These are phyloP conservation scores for Fraxinus albicans DNA, from an alignment of 305 asterid genomes.

Conservation along the genomic window DNA sequence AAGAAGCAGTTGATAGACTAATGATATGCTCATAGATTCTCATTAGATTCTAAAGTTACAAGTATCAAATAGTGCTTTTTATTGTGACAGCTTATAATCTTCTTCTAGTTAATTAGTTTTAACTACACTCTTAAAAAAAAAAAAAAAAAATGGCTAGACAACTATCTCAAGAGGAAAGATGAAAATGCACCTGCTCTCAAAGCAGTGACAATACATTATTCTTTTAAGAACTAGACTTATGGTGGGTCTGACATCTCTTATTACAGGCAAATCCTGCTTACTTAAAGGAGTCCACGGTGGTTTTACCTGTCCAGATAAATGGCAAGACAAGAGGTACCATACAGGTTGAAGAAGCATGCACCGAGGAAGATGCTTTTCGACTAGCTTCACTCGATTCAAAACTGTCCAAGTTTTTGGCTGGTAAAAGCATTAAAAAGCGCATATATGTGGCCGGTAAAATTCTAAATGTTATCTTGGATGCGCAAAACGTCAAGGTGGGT, in stretches of 20 bases:
- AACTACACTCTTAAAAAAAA: background rate
- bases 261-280: conserved; percentile 74
- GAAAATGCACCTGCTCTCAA: background rate
- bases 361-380: conserved; percentile 73
- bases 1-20: background rate
- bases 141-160: background rate
- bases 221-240: background rate
- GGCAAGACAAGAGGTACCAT: conserved; percentile 96
- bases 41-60: background rate
- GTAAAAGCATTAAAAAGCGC: conserved; percentile 62
- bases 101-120: background rate
- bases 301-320: conserved; percentile 84
- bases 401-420: conserved; percentile 63
- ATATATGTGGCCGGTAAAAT: conserved; percentile 82
- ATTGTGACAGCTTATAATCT: background rate
- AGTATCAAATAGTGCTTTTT: background rate
- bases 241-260: conserved; percentile 7
- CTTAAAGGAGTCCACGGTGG: conserved; percentile 63
- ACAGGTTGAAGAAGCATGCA: conserved; percentile 73
- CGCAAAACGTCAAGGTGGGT: conserved; percentile 48
- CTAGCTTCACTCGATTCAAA: conserved; percentile 71
- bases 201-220: conserved; percentile 2
- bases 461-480: conserved; percentile 74
- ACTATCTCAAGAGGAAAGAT: background rate
- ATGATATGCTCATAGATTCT: background rate